These are phyloP conservation scores for Calamus simplicifolius DNA, from an alignment of 176 grass and related monocot genomes.

Conservation along the genomic window DNA sequence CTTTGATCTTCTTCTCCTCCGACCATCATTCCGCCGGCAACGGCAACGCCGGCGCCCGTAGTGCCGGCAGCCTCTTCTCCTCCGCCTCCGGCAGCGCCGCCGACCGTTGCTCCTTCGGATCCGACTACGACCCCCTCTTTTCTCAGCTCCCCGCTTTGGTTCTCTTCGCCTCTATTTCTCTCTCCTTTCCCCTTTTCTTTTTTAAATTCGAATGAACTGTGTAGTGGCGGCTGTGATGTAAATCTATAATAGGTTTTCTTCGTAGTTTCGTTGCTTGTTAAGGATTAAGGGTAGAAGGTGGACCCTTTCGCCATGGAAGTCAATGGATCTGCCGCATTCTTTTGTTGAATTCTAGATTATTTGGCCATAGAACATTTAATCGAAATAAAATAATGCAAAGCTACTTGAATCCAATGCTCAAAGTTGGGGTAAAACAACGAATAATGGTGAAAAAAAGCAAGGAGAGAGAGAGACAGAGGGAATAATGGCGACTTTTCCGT, in stretches of 20 bases:
- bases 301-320: neutral
- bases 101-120: slow-evolving; percentile 6
- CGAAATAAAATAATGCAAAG: slow-evolving; percentile 4
- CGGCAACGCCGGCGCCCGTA: too few species aligned
- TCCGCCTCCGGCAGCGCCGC: neutral
- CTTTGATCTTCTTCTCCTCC: neutral
- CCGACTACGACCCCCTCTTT: neutral
- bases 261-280: too few species aligned
- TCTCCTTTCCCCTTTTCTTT: neutral
- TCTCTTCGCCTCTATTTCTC: neutral
- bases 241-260: too few species aligned
- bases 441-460: neutral
- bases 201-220: too few species aligned
- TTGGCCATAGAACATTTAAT: neutral
- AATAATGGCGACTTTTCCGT: neutral
- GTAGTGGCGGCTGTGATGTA: too few species aligned
- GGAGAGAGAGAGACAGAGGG: neutral
- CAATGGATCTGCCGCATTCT: neutral
- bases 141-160: neutral
- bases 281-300: too few species aligned
- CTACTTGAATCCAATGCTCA: neutral
- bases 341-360: neutral
- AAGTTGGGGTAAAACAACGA: neutral
- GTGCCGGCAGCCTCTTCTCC: neutral
- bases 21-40: neutral